A percentile compares a stretch with the other conserved stretches of the same genome.
Evolutionary conservation across 805 yeast species (phyloP).

Genomic region (Ascoidea asiatica): DNA sequence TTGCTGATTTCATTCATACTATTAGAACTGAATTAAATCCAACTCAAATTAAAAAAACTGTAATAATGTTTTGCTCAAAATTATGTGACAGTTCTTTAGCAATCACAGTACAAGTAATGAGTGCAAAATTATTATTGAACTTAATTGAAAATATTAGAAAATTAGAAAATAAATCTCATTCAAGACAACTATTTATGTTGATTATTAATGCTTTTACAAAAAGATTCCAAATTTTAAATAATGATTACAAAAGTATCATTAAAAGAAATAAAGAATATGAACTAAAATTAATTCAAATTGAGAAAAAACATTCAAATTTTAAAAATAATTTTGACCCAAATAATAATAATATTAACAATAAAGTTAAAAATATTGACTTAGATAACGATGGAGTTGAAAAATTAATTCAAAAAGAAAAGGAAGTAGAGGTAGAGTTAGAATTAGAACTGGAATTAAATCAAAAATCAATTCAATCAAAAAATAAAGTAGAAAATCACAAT

Average conservation of each 20-base stretch:
- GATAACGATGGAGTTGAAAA: constrained; percentile 15
- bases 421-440: no score
- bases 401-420: no score
- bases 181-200: constrained; percentile 70
- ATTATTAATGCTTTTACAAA: constrained; percentile 83
- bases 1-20: constrained; percentile 91
- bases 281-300: constrained; percentile 26
- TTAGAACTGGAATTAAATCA: no score
- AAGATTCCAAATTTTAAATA: constrained; percentile 62
- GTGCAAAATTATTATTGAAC: constrained; percentile 80
- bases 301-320: constrained; percentile 21
- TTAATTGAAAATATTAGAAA: constrained; percentile 80
- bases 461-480: no score
- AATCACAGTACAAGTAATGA: constrained; percentile 88
- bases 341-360: constrained; percentile 12
- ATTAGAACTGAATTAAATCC: constrained; percentile 74
- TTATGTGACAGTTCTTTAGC: constrained; percentile 74
- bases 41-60: constrained; percentile 78
- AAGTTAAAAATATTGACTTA: constrained; percentile 21
- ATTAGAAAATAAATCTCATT: constrained; percentile 57
- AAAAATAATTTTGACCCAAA: no score
- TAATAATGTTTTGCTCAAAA: constrained; percentile 66
- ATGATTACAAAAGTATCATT: constrained; percentile 55
- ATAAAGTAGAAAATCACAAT: no score
- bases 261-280: constrained; percentile 44